A percentile compares a stretch with the other conserved stretches of the same genome.
Evolutionary conservation across 306 rosid species (phyloP).

Genomic region (Cyclanthera cordifolia): DNA sequence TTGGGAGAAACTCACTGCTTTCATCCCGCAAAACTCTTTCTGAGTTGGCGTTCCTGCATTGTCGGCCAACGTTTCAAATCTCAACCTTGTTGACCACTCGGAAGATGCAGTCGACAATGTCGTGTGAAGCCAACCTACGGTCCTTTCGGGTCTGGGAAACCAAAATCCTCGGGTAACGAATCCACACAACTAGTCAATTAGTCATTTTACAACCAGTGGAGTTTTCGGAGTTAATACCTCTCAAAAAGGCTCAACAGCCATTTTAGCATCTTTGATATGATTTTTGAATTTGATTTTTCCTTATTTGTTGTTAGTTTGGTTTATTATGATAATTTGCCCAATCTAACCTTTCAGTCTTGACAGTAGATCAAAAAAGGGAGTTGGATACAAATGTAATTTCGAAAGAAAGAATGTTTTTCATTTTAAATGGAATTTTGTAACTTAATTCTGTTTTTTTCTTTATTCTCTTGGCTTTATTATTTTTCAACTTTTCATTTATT

Average conservation of each 20-base stretch:
- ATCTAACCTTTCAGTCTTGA: constrained; percentile 25
- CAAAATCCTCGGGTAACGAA: not conserved
- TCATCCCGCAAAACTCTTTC: constrained; percentile 36
- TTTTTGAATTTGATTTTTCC: not conserved
- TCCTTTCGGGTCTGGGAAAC: not conserved
- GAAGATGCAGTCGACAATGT: constrained; percentile 1
- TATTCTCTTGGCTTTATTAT: not conserved
- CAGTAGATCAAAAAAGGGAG: constrained; percentile 31
- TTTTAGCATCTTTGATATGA: constrained; percentile 3
- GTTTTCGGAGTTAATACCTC: not conserved
- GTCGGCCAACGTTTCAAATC: not conserved
- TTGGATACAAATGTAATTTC: constrained; percentile 33
- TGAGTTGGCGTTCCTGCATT: constrained; percentile 9
- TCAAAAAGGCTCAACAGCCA: not conserved
- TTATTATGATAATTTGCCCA: constrained; percentile 6
- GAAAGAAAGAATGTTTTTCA: constrained; percentile 2
- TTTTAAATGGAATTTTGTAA: constrained; percentile 9
- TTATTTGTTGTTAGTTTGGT: constrained; percentile 1
- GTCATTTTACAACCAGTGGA: constrained; percentile 4
- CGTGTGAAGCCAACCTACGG: not conserved
- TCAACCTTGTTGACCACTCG: no score
- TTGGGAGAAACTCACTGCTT: constrained; percentile 42
- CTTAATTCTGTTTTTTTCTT: not conserved
- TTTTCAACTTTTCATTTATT: not conserved
- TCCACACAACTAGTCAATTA: not conserved